Conservation (phyloP, 495 filamentous ascomycete genomes). For the Penicillium soppii region DNA sequence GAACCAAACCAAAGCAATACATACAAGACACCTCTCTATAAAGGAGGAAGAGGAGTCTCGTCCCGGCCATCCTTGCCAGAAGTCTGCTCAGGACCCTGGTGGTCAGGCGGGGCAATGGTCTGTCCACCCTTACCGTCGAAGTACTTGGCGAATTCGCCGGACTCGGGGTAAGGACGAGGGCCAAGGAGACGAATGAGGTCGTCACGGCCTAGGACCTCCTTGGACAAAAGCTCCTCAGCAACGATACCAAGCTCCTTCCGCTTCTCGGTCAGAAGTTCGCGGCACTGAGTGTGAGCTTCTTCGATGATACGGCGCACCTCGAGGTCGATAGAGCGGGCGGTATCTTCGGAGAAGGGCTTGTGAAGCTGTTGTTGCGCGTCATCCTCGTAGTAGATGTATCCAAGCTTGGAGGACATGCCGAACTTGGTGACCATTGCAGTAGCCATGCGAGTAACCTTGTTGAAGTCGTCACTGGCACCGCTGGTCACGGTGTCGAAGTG, state of each 20-base stretch:
- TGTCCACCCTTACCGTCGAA: conserved; percentile 58
- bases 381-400: conserved; percentile 86
- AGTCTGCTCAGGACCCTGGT: conserved; percentile 27
- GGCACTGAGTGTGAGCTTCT: conserved; percentile 88
- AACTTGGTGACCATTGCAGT: conserved; percentile 96
- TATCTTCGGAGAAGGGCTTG: conserved; percentile 95
- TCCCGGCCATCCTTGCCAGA: conserved; percentile 45
- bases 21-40: conserved; percentile 26
- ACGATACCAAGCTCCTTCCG: conserved; percentile 85
- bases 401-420: conserved; percentile 94
- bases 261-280: conserved; percentile 75
- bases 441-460: conserved; percentile 95
- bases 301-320: conserved; percentile 90
- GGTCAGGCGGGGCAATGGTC: conserved; percentile 59
- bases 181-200: conserved; percentile 89
- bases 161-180: conserved; percentile 75
- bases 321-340: conserved; percentile 82
- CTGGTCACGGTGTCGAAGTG: conserved; percentile 95
- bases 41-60: conserved; percentile 42
- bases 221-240: conserved; percentile 87
- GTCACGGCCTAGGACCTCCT: conserved; percentile 87
- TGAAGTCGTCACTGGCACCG: conserved; percentile 95
- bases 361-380: conserved; percentile 74
- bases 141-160: conserved; percentile 89
- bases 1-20: conserved; percentile 19